Conservation (phyloP, 371 early-diverging fungal genomes). For the Nematocida sp. region DNA sequence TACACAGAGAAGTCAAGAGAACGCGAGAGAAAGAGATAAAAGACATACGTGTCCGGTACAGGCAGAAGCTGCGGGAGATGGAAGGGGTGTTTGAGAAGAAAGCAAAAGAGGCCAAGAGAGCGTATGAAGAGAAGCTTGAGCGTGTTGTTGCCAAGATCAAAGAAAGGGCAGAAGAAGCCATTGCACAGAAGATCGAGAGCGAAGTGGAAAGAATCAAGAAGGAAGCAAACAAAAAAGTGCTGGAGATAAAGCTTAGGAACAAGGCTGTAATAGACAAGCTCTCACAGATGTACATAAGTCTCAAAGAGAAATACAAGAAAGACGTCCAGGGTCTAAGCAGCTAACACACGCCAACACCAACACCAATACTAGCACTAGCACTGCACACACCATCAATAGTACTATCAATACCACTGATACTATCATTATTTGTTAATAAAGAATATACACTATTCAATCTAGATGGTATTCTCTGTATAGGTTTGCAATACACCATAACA, state of each 20-base stretch:
- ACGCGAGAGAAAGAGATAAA: conserved; percentile 45
- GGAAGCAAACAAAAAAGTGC: conserved; percentile 63
- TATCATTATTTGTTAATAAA: too few relatives aligned
- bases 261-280: conserved; percentile 45
- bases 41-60: conserved; percentile 27
- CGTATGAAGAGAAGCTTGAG: conserved; percentile 43
- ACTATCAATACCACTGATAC: too few relatives aligned
- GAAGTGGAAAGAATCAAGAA: conserved; percentile 67
- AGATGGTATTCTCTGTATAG: too few relatives aligned
- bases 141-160: not conserved
- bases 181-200: conserved; percentile 4
- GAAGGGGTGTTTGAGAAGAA: conserved; percentile 31
- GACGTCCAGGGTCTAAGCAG: conserved; percentile 25
- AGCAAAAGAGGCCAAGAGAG: conserved; percentile 22
- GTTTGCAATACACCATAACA: too few relatives aligned
- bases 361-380: too few relatives aligned
- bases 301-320: conserved; percentile 47
- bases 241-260: conserved; percentile 21
- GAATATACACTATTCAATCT: too few relatives aligned
- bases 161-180: conserved; percentile 20
- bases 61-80: conserved; percentile 18
- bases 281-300: conserved; percentile 46
- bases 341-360: too few relatives aligned
- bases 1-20: conserved; percentile 49
- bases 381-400: too few relatives aligned